Base-by-base conservation (phyloP, 2,329 filamentous ascomycete species). In the Madurella fahalii region DNA sequence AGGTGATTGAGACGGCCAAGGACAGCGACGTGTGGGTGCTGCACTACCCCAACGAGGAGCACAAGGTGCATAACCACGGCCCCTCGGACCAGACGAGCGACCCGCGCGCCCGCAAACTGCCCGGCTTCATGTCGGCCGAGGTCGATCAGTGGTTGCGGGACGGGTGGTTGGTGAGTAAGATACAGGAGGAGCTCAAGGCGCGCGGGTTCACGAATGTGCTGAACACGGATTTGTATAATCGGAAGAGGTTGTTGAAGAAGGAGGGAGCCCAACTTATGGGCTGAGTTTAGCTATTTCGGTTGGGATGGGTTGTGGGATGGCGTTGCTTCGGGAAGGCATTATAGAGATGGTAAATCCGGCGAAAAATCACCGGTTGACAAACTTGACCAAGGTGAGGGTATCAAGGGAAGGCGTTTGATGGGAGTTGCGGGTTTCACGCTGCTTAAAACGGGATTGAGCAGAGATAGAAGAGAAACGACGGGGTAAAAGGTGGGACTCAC, bases 141-240 rank as follows among this genome's bases (percentile, higher is more conserved):
- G 69, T 71, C 9, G 69, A 71, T 57, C 57, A 63, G 48, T 71
- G 68, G 68, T 54, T 71, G 60, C 48, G 63, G 55, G 64, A 64
- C 30, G 64, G 62, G 30, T 63, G 58, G 62, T 51, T 65, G 60
- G 68, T 71, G 54, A 68, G 66, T 60, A 66, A 67, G 61, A 70
- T 71, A 45, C 68, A 70, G 61, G 65, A 67, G 5, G 68, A 71
- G 63, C 62, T 71, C 49, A 65, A 65, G 58, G 58, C 58, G 13
- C 62, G 68, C 44, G 69, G 69, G 13, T 69, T 67, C 57, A 63
- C 62, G 47, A 69, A 71, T 48, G 69, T 71, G 51, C 56, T 70
- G 32, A 69, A 70, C 53, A 69, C 69, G 50, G 69, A 71, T 44
- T 52, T 71, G 51, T 69, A 70, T 48, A 71, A 71, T 52, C 68